Base-by-base conservation (phyloP, 805 yeast species). In the Ogataea angusta region DNA sequence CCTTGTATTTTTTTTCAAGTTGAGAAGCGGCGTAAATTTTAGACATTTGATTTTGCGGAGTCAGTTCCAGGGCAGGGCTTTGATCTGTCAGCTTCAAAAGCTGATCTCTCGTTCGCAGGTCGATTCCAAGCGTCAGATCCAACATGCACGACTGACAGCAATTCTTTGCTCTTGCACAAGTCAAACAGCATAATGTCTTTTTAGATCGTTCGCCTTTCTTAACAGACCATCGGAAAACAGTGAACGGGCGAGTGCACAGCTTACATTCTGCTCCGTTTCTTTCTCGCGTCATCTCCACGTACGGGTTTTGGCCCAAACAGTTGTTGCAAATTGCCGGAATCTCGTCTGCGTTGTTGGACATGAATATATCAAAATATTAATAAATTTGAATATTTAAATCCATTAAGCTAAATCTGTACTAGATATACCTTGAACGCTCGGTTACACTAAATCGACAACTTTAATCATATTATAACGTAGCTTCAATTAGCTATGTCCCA, bases 101-200 rank as follows among this genome's bases (percentile, higher is more conserved):
- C 1, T 87, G 80, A 54, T 90, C 96, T 48, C 96, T 69, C 6
- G 88, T 64, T 9, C 80, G 77, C 13, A 88, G 59, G 0, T 95
- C 87, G n/a, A 93, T 76, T 3, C 89, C 86, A 65, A 80, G 85
- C 21, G 82, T 76, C 30, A 90, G 65, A 64, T 91, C 98, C 24
- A 84, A 60, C 77, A 88, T 75, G 60, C 99, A 91, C 17, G 80
- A 67, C 60, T 93, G 98, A 57, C 99, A 91, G 52, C 95, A 83
- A 63, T 86, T 83, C 44, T 82, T 73, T 31, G 82, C 78, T 30
- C 80, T 68, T 0, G 97, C 80, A 66, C 99, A 91, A 0, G 90
- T 78, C 25, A 66, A 57, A 63, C 99, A 91, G 14, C 91, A 76
- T 2, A 78, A 61, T 2, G 96, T 88, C 50, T 75, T 78, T 42